A percentile compares a stretch with the other conserved stretches of the same genome.
Evolutionary conservation across 352 stramenopile species (phyloP).

Genomic region (Phytophthora melonis): DNA sequence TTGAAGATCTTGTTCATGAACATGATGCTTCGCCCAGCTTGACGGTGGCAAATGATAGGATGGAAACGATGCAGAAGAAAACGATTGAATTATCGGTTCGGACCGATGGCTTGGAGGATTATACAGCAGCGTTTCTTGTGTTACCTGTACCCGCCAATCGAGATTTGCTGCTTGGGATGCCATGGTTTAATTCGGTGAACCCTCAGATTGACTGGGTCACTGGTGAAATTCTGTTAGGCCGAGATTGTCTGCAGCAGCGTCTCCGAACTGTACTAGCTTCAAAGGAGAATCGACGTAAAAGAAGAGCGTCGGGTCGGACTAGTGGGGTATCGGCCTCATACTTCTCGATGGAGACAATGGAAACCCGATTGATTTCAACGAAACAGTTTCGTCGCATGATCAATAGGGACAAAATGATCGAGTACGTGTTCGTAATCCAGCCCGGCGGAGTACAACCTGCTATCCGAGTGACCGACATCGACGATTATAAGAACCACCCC

Average conservation of each 20-base stretch:
- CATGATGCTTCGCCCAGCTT: background rate
- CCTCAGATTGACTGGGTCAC: conserved; percentile 1
- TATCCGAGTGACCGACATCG: background rate
- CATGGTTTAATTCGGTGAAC: background rate
- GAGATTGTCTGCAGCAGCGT: background rate
- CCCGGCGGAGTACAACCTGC: background rate
- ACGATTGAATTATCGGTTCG: conserved; percentile 2
- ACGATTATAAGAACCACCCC: background rate
- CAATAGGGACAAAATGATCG: background rate
- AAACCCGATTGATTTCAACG: background rate
- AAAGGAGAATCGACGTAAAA: background rate
- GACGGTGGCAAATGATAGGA: conserved; percentile 6
- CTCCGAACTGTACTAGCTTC: background rate
- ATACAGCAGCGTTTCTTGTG: conserved; percentile 7
- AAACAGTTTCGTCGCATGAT: background rate
- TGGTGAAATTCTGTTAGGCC: background rate
- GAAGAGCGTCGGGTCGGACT: background rate
- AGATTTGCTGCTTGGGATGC: background rate
- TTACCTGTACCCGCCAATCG: conserved; percentile 1
- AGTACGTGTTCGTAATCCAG: background rate
- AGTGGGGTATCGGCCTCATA: background rate
- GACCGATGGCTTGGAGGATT: background rate
- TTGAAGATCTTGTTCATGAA: background rate
- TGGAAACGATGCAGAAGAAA: conserved; percentile 3
- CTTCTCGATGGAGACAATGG: background rate